Evolutionary conservation across 768 basidiomycete species (phyloP).

Genomic region (Infundibulicybe gibba): DNA sequence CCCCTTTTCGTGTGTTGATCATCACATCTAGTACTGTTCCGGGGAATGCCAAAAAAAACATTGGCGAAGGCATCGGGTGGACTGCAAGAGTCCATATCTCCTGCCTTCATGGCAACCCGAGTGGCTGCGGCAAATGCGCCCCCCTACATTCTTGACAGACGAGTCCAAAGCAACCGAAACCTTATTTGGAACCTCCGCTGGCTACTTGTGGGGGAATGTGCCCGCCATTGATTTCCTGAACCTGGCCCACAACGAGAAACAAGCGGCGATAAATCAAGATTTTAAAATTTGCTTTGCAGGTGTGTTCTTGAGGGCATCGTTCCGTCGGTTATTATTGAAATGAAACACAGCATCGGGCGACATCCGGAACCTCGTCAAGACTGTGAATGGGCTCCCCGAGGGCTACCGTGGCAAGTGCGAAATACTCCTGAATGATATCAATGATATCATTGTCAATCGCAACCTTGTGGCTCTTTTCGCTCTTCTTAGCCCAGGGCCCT

Average conservation of each 20-base stretch:
- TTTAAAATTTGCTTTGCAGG: too few species aligned
- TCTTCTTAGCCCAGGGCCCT: too few species aligned
- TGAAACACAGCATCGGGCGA: conserved; percentile 19
- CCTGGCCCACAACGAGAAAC: too few species aligned
- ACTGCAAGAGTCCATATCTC: conserved; percentile 27
- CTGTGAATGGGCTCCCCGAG: too few species aligned
- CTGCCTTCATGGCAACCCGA: conserved; percentile 27
- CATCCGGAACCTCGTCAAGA: too few species aligned
- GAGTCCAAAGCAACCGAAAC: not conserved
- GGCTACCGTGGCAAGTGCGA: too few species aligned
- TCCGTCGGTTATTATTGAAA: not conserved
- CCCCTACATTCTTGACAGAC: conserved; percentile 16
- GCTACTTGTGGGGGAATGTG: too few species aligned
- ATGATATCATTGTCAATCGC: too few species aligned
- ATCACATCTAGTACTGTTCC: conserved; percentile 31
- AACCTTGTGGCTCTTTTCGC: too few species aligned
- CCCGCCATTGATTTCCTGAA: too few species aligned
- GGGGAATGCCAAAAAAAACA: conserved; percentile 25
- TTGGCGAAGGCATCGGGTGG: conserved; percentile 22
- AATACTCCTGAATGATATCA: too few species aligned
- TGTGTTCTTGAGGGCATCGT: not conserved
- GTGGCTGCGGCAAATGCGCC: conserved; percentile 19
- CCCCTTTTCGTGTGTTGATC: not conserved
- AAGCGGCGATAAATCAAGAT: conserved; percentile 4
- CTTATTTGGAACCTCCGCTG: too few species aligned